Percentiles rank a stretch among this genome's conserved stretches.
Evolutionary conservation across 2,329 filamentous ascomycete species (phyloP).

Genomic region (Pyrenophora seminiperda): DNA sequence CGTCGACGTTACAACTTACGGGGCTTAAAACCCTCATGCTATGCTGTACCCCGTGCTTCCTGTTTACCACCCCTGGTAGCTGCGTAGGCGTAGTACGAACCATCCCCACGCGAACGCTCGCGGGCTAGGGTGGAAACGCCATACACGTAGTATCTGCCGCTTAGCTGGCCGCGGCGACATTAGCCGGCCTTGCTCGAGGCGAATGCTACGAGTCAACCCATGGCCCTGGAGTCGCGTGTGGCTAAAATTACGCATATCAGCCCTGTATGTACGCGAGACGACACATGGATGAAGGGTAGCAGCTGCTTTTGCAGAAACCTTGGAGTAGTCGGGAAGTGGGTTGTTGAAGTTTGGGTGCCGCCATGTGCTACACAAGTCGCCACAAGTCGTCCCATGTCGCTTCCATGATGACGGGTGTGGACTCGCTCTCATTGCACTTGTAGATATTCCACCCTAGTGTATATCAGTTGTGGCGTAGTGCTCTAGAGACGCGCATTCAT

Average conservation of each 20-base stretch:
- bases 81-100: neutral
- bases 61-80: neutral
- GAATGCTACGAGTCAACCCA: slow-evolving; percentile 19
- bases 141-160: neutral
- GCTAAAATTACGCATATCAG: slow-evolving; percentile 19
- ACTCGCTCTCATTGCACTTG: neutral
- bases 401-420: neutral
- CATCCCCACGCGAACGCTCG: slow-evolving; percentile 1
- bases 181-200: slow-evolving; percentile 13
- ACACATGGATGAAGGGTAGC: slow-evolving; percentile 8
- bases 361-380: neutral
- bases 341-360: neutral
- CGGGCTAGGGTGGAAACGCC: slow-evolving; percentile 6
- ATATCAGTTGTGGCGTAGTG: slow-evolving; percentile 9
- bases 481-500: slow-evolving; percentile 4
- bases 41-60: neutral
- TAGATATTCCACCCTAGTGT: slow-evolving; percentile 3
- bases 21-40: neutral
- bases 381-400: neutral
- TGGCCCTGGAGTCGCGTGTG: slow-evolving; percentile 13
- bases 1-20: slow-evolving; percentile 1
- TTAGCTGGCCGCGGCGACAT: slow-evolving; percentile 1
- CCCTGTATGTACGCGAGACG: slow-evolving; percentile 19
- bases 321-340: neutral
- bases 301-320: neutral